Conservation (phyloP, 2,329 filamentous ascomycete genomes). For the Xylariaceae sp. region DNA sequence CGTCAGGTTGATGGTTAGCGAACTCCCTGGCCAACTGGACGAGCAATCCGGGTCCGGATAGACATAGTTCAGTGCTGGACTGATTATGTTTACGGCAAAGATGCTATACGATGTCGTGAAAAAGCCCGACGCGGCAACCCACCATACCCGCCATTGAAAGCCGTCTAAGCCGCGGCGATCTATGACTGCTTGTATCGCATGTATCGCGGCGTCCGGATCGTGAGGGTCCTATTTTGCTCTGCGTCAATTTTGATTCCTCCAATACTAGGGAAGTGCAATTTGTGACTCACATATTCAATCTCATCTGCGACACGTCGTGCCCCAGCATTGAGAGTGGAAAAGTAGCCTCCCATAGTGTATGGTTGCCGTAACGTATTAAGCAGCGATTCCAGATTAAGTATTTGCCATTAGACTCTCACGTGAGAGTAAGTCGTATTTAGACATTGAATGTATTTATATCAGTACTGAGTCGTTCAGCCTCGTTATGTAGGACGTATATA, state of each 20-base stretch:
- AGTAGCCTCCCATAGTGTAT: slow-evolving; percentile 31
- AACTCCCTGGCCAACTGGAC: not conserved
- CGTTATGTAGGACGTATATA: not conserved
- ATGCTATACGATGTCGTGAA: slow-evolving; percentile 48
- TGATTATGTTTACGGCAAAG: slow-evolving; percentile 38
- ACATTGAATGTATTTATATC: slow-evolving; percentile 7
- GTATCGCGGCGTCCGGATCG: slow-evolving; percentile 33
- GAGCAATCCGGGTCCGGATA: slow-evolving; percentile 28
- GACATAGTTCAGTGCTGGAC: slow-evolving; percentile 30
- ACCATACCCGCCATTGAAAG: slow-evolving; percentile 37
- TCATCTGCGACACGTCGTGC: slow-evolving; percentile 28
- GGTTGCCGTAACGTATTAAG: not conserved
- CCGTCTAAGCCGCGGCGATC: slow-evolving; percentile 33
- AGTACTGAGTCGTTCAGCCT: not conserved
- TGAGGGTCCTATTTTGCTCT: slow-evolving; percentile 27
- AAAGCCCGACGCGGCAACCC: slow-evolving; percentile 39
- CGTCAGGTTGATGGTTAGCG: slow-evolving; percentile 51
- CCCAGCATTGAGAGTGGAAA: slow-evolving; percentile 27
- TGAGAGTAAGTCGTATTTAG: not conserved
- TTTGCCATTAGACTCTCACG: not conserved
- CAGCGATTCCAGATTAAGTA: not conserved
- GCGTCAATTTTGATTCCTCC: not conserved
- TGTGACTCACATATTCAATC: slow-evolving; percentile 33
- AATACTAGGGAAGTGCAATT: not conserved
- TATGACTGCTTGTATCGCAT: slow-evolving; percentile 33